Evolutionary conservation across 1,284 basidiomycete genomes (phyloP).

Genomic region (Melampsora medusae): DNA sequence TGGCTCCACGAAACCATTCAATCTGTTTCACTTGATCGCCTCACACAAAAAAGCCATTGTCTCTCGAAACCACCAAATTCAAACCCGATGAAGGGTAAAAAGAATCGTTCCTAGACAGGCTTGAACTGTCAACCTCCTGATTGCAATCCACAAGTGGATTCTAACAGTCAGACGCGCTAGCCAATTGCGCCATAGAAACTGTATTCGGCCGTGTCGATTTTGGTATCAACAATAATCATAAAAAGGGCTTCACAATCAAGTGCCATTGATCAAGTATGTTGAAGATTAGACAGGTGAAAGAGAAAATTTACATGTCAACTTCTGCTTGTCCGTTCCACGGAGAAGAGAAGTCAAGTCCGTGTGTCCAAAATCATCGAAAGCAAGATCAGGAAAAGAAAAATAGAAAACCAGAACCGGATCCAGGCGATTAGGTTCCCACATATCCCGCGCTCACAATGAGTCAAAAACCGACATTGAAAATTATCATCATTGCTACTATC

Average conservation of each 20-base stretch:
- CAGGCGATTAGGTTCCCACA: too few species aligned
- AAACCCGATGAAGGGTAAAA: neutral
- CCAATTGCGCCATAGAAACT: slow-evolving; percentile 42
- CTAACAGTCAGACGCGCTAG: slow-evolving; percentile 38
- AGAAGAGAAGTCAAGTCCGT: neutral
- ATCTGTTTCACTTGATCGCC: too few species aligned
- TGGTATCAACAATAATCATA: too few species aligned
- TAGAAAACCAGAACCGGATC: too few species aligned
- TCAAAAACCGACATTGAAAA: too few species aligned
- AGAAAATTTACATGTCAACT: neutral
- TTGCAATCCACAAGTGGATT: neutral
- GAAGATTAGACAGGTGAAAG: too few species aligned
- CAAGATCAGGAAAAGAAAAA: neutral
- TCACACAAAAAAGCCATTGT: too few species aligned
- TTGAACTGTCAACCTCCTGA: slow-evolving; percentile 42
- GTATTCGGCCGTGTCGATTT: too few species aligned
- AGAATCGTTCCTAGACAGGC: slow-evolving; percentile 29
- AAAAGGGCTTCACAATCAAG: neutral
- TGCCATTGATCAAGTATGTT: neutral
- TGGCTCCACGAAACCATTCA: too few species aligned
- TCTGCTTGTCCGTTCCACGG: neutral
- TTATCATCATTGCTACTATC: too few species aligned
- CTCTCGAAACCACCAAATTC: too few species aligned
- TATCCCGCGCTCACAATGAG: too few species aligned
- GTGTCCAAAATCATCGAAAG: neutral